Percentiles rank a stretch among this genome's conserved stretches.
Evolutionary conservation across 257 asterid genomes (phyloP).

Genomic region (Marsdenia floribunda): DNA sequence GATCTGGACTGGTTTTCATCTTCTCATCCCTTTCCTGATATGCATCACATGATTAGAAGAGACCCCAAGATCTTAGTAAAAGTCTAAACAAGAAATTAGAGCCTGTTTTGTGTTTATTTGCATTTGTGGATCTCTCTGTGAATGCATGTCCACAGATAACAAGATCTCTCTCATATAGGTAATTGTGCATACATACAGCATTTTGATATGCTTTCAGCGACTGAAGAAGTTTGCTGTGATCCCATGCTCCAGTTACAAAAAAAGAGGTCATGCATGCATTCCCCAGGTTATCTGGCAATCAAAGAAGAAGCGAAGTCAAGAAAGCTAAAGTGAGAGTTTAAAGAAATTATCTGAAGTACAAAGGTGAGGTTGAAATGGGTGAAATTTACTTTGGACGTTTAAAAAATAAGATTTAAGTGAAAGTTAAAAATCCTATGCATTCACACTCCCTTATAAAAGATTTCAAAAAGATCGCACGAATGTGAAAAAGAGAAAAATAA

Average conservation of each 20-base stretch:
- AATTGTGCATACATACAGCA: constrained; percentile 56
- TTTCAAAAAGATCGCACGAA: background rate
- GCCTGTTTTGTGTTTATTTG: background rate
- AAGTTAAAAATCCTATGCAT: background rate
- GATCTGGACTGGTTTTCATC: constrained; percentile 83
- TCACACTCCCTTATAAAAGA: too few relatives aligned
- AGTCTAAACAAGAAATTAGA: background rate
- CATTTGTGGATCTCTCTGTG: background rate
- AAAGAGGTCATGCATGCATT: constrained; percentile 85
- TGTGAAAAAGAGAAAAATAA: background rate
- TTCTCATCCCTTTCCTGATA: constrained; percentile 85
- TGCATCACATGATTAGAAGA: constrained; percentile 15
- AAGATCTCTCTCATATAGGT: background rate
- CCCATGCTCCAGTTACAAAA: constrained; percentile 87
- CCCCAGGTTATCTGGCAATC: constrained; percentile 73
- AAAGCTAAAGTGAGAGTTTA: constrained; percentile 2
- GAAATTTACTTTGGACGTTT: background rate
- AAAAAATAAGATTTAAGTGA: background rate
- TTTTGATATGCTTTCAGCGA: constrained; percentile 92
- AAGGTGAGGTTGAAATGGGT: background rate
- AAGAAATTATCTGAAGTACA: background rate
- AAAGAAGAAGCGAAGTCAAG: constrained; percentile 1
- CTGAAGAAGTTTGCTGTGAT: constrained; percentile 64
- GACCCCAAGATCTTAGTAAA: background rate
- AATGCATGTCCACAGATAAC: background rate